Evolutionary conservation across 371 early-diverging fungal genomes (phyloP), one percentile per base, ranked within the genome.

Genomic region (Funneliformis caledonium): DNA sequence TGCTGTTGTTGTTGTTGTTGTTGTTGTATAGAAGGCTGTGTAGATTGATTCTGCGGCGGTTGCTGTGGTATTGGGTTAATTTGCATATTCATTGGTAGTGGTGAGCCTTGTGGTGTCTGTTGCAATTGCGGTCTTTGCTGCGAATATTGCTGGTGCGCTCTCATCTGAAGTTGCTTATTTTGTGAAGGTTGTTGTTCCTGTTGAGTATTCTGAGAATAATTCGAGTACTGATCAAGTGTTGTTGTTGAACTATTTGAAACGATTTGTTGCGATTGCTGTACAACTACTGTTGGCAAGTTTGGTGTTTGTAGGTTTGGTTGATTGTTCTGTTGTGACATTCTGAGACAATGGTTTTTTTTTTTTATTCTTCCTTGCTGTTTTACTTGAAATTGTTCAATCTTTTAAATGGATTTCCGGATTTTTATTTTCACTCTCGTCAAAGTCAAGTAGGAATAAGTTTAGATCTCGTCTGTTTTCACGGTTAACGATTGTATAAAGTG

Each of bases 241-340:
- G 61, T 16, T 16, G 14, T 67, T 33, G 9, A 33, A 67, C 4
- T 67, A 31, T 9, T 33, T 33, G 7, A 33, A 67, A 33, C 16
- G 37, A 33, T 67, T 33, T 33, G 37, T 42, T 8, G 37, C 37
- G 37, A 37, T 37, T 37, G 37, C 3, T 1, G 37, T 37, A 37
- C 37, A 37, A 37, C 37, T 37, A 37, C 37, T 3, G 37, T 60
- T 19, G 65, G 22, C 67, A 37, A 67, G 37, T 67, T 67, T 37
- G 67, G 14, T 33, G n/a, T 22, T 67, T 26, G 67, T 67, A 42
- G 14, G 33, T 37, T 67, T 67, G 31, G 67, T 33, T 67, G 67
- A 67, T 67, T 33, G 6, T 67, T 67, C 37, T 37, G 67, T 37
- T 67, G 67, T 33, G 67, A 67, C 67, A 67, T 65, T 59, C 12